Conservation (phyloP, 108 stramenopile species). For the Nitzschia sp. region DNA sequence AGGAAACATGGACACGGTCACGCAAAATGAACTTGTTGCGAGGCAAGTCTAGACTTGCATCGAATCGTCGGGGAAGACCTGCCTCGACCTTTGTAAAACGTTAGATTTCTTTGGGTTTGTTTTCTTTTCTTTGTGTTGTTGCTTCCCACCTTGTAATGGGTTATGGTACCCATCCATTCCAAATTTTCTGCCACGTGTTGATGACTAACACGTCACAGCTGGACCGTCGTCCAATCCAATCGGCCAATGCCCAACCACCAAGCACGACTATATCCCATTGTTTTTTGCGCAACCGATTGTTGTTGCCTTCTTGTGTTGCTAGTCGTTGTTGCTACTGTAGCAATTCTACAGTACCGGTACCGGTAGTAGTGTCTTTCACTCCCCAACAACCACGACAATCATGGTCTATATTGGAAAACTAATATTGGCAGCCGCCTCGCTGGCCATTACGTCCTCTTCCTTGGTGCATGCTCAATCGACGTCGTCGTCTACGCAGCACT, state of each 20-base stretch:
- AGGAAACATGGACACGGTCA: constrained; percentile 38
- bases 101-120: not conserved
- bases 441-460: constrained; percentile 14
- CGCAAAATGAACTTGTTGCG: constrained; percentile 19
- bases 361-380: not conserved
- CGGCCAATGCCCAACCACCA: too few relatives aligned
- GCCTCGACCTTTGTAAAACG: constrained; percentile 13
- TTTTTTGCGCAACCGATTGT: too few relatives aligned
- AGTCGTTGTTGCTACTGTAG: not conserved
- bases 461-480: not conserved
- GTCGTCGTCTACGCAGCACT: constrained; percentile 1
- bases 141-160: too few relatives aligned
- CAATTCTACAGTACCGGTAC: not conserved
- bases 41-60: not conserved
- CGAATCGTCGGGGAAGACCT: constrained; percentile 21
- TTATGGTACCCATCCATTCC: too few relatives aligned
- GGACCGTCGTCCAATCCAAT: too few relatives aligned
- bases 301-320: too few relatives aligned
- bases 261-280: too few relatives aligned
- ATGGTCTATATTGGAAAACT: constrained; percentile 18
- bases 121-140: too few relatives aligned
- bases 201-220: too few relatives aligned
- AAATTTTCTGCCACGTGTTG: too few relatives aligned
- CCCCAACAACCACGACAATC: not conserved
- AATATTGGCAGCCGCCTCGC: constrained; percentile 22